Evolutionary conservation across 352 stramenopile species (phyloP).

Genomic region (Phytophthora melonis): DNA sequence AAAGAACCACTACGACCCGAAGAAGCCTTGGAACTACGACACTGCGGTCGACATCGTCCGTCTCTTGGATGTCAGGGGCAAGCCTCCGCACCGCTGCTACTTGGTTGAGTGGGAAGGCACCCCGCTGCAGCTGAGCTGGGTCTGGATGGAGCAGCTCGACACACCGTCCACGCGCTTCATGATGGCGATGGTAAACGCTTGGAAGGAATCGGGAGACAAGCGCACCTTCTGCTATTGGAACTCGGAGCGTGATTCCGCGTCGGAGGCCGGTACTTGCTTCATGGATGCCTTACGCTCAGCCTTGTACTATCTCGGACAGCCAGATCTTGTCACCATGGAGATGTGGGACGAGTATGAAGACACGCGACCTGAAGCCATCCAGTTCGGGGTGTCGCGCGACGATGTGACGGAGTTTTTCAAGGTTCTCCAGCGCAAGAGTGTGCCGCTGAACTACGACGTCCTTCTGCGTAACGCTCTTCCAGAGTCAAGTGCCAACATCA

Average conservation of each 20-base stretch:
- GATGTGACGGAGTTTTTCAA: not conserved
- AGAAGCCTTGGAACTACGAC: conserved; percentile 2
- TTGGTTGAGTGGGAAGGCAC: conserved; percentile 5
- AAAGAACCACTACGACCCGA: conserved; percentile 16
- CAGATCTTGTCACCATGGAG: not conserved
- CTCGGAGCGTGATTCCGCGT: not conserved
- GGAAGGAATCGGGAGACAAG: not conserved
- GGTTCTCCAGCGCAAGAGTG: not conserved
- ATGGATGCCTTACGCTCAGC: not conserved
- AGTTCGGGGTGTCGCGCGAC: not conserved
- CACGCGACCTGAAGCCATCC: not conserved
- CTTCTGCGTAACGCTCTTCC: not conserved
- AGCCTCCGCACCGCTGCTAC: conserved; percentile 6
- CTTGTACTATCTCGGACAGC: not conserved
- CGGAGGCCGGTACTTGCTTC: not conserved
- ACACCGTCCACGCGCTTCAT: not conserved
- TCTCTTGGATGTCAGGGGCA: not conserved
- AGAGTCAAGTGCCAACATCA: not conserved
- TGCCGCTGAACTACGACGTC: not conserved
- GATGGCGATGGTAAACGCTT: not conserved
- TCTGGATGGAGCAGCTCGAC: conserved; percentile 7
- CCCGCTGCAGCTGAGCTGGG: conserved; percentile 10
- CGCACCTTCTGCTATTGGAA: not conserved
- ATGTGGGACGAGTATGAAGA: conserved; percentile 12
- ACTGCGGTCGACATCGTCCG: not conserved